phyloP scores from a whole-genome alignment of 2,329 filamentous ascomycete genomes.

The Sporothrix mexicana region DNA sequence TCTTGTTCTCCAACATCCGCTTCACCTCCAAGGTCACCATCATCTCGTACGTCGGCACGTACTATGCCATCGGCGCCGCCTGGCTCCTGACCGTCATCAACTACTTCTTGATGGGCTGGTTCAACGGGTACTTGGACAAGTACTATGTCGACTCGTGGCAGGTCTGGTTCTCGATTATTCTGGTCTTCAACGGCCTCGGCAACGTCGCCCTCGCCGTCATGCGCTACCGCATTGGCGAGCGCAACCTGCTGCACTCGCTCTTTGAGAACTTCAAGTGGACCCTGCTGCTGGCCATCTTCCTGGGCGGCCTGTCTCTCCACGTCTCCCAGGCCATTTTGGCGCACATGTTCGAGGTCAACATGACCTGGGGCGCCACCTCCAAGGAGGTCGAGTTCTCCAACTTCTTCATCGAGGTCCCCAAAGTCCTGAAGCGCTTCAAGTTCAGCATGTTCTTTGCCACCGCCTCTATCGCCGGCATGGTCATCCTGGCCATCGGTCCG shows the following conservation, averaged over 20 bases:
- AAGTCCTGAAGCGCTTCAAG: constrained; percentile 80
- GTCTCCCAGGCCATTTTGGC: constrained; percentile 78
- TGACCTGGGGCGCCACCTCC: constrained; percentile 83
- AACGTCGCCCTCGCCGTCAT: constrained; percentile 75
- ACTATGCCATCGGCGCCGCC: constrained; percentile 77
- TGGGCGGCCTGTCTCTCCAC: constrained; percentile 81
- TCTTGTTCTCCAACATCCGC: constrained; percentile 74
- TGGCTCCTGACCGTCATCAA: constrained; percentile 76
- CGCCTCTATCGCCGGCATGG: constrained; percentile 64
- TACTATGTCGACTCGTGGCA: constrained; percentile 81
- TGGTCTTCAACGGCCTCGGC: constrained; percentile 77
- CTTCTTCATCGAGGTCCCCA: constrained; percentile 84
- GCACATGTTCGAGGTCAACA: constrained; percentile 86
- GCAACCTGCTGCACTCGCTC: constrained; percentile 61
- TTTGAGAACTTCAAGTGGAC: constrained; percentile 77
- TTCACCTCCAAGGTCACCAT: constrained; percentile 78
- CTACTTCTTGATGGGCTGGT: constrained; percentile 79
- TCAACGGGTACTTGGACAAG: constrained; percentile 77
- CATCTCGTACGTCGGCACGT: constrained; percentile 78
- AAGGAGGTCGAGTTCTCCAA: constrained; percentile 83
- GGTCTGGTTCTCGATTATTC: constrained; percentile 80
- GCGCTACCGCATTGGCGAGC: constrained; percentile 73
- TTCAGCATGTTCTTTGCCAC: constrained; percentile 69
- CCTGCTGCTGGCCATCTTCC: constrained; percentile 75
- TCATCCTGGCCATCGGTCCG: constrained; percentile 66